Base-by-base conservation (phyloP, 78 protist species). In the Dictyostelium brefeldianum region DNA sequence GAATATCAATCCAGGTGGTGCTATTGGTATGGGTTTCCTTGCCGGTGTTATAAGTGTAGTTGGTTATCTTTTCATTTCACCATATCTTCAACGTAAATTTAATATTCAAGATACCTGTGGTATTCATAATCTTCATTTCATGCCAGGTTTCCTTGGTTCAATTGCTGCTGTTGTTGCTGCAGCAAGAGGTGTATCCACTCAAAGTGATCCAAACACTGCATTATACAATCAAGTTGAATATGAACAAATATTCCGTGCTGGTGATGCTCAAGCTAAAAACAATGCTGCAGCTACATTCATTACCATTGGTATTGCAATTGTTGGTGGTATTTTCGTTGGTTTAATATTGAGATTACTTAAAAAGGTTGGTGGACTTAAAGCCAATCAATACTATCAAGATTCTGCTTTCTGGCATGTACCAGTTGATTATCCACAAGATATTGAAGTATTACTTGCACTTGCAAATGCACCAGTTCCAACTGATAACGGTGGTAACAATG, bases 91-190 rank as follows among this genome's bases (percentile, higher is more conserved):
- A n/a, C 59, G 59, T 20, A 53, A 50, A 54, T 47, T 87, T 25
- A 84, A 84, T 53, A 59, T 95, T 48, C 91, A 90, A 78, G 95
- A 80, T 53, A 47, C 78, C 50, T 96, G 83, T 51, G 95, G 93
- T 43, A 59, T 98, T 65, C 83, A 83, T 69, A 96, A 96, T 80
- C 89, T 98, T n/a, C 99, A 98, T 92, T 98, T 98, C 77, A 94
- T 97, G 92, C 99, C 99, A 57, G 98, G 98, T 22, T 29, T 98
- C 74, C 1, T 97, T 29, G 98, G 98, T 31, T 92, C 77, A 3
- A 56, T 81, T 41, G 87, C 89, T 56, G 79, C 94, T 14, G 29
- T 77, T 36, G 69, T 94, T 67, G 92, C 90, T 7, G 87, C 91
- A 17, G 77, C 50, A 6, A 65, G 29, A 18, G 95, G 80, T 69